Base-by-base conservation (phyloP, 2,329 filamentous ascomycete species). In the Aureobasidium leucospermi region DNA sequence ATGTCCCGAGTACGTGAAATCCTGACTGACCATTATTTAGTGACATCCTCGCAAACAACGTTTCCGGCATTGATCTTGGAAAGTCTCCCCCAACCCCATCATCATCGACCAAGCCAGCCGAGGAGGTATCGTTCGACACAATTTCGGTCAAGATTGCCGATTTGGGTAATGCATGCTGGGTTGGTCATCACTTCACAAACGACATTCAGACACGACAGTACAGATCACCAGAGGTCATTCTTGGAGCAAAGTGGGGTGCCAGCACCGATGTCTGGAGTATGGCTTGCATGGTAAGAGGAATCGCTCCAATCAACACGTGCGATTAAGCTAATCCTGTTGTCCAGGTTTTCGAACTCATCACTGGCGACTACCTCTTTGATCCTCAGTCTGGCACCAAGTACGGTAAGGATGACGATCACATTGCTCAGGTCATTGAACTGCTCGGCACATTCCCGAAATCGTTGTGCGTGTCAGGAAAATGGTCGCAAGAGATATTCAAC, bases 211-310 rank as follows among this genome's bases (percentile, higher is more conserved):
- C 94, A 8, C 83, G 94, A 69, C 94, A 99, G 75, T 99, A 99
- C 74, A 83, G 94, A 60, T 97, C 94, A 1, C 94, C 94, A 1
- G 94, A 99, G 75, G 94, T 99, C 60, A 97, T 99, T 62, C 79
- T 99, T 19, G 94, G 94, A 41, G 85, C 91, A 3, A 97, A 97
- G 78, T 99, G 94, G 94, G 94, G 94, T 66, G 94, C 94, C n/a
- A 97, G 93, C 71, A 97, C 94, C 1, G 94, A 99, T 75, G 89
- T 97, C 7, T 99, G 94, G 94, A 97, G 93, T 76, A 99, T 99
- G 94, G 92, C 94, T 61, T 89, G 89, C 66, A 99, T 99, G 94
- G 94, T 97, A 81, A 68, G 85, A 13, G 32, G 3, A 36, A n/a
- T 23, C 16, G 6, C 11, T 47, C 11, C 11, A 11, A 4, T 19